phyloP scores from a whole-genome alignment of 139 green algal genomes.

The Haematococcus lacustris region DNA sequence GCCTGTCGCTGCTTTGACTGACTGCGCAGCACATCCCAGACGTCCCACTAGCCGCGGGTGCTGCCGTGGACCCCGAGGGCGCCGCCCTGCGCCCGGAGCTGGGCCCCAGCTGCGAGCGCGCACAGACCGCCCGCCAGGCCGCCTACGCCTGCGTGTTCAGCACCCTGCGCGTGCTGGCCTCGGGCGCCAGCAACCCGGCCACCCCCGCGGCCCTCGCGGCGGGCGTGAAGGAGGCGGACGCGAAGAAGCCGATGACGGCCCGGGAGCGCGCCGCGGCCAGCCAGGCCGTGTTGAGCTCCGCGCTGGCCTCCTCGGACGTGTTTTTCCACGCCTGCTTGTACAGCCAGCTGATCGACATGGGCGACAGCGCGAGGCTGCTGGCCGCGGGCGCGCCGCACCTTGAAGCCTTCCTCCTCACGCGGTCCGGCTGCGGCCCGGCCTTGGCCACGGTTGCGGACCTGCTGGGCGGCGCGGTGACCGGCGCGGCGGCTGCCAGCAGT shows the following conservation, averaged over 20 bases:
- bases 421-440: slow-evolving; percentile 30
- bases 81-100: slow-evolving; percentile 28
- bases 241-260: slow-evolving; percentile 1
- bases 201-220: background rate
- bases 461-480: too few relatives aligned
- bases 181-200: background rate
- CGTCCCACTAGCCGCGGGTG: slow-evolving; percentile 45
- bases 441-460: too few relatives aligned
- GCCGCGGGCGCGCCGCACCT: slow-evolving; percentile 32
- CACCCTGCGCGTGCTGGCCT: slow-evolving; percentile 36
- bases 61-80: slow-evolving; percentile 53
- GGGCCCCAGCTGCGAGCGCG: slow-evolving; percentile 35
- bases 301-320: slow-evolving; percentile 26
- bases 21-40: slow-evolving; percentile 47
- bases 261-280: slow-evolving; percentile 17
- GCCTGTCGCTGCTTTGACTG: too few relatives aligned
- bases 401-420: slow-evolving; percentile 49
- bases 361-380: slow-evolving; percentile 20
- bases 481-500: too few relatives aligned
- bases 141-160: slow-evolving; percentile 50
- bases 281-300: slow-evolving; percentile 24
- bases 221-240: background rate
- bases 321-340: slow-evolving; percentile 54
- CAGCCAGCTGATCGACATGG: slow-evolving; percentile 41
- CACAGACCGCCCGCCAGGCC: slow-evolving; percentile 32